Base-by-base conservation (phyloP, 148 eudicot genomes). In the Drosera capensis region DNA sequence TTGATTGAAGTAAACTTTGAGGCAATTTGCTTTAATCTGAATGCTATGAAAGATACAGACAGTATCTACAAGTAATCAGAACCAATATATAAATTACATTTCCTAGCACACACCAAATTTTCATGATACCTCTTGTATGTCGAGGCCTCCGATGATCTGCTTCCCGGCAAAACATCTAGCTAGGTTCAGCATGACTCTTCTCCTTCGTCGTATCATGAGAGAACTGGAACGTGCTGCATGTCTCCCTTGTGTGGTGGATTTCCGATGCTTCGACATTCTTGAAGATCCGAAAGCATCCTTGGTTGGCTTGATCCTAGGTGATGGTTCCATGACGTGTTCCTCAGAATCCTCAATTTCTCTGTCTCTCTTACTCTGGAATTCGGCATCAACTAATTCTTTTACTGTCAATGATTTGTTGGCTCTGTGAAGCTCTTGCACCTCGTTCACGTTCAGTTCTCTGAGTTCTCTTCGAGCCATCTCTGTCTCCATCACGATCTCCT, bases 161-260 rank as follows among this genome's bases (percentile, higher is more conserved):
- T 64, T 49, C 43, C 56, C 65, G 25, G 61, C 64, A 39, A 76
- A 74, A 30, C 70, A 70, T 63, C 77, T 79, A 36, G 63, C 72
- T 20, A 73, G 46, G 49, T 62, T 62, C 31, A 66, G 71, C 61
- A 72, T 66, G 44, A 52, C 75, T 62, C 55, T 73, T 57, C 47
- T 68, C 63, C 56, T 81, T 69, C 82, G 80, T 63, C 56, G 68
- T 25, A 64, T 31, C 1, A 55, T 56, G 25, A 56, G 47, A 46
- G 80, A 68, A 45, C 67, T 52, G 1, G 85, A 64, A 55, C 58
- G 58, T 49, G 63, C 54, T 26, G 57, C 23, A 21, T 62, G 64
- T 46, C 79, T 64, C 51, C 54, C 66, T 1, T 83, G 80, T 34
- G 88, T 73, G 14, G 64, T 13, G 14, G 85, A 66, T 56, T 57